Conservation (phyloP, 352 stramenopile genomes). For the Plasmopara muralis region DNA sequence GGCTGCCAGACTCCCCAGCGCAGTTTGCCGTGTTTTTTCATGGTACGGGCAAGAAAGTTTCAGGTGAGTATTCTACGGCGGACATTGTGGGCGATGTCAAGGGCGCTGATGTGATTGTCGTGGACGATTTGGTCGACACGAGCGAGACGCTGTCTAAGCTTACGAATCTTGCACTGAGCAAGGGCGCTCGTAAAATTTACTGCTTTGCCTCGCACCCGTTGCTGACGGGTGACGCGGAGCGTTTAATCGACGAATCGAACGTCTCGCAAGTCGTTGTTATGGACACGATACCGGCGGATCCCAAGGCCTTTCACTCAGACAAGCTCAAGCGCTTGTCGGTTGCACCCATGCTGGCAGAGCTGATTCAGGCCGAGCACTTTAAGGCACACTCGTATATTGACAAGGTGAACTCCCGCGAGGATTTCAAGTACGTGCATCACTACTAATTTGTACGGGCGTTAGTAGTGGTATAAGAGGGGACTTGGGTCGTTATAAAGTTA, state of each 20-base stretch:
- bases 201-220: constrained; percentile 88
- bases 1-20: constrained; percentile 71
- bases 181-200: constrained; percentile 84
- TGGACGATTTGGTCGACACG: constrained; percentile 90
- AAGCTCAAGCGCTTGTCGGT: constrained; percentile 88
- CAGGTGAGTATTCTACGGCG: constrained; percentile 50
- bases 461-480: constrained; percentile 1
- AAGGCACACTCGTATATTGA: constrained; percentile 88
- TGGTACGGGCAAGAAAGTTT: constrained; percentile 42
- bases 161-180: constrained; percentile 72
- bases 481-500: too few relatives aligned
- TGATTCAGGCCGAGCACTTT: constrained; percentile 89
- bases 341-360: constrained; percentile 82
- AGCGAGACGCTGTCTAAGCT: constrained; percentile 75
- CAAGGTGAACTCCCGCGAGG: constrained; percentile 72
- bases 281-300: constrained; percentile 79
- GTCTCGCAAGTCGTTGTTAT: constrained; percentile 86
- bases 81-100: constrained; percentile 88
- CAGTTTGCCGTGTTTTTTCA: constrained; percentile 83
- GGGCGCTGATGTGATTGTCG: constrained; percentile 86
- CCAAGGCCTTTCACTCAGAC: constrained; percentile 51
- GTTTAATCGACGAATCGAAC: constrained; percentile 75
- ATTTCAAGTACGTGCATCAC: constrained; percentile 84
- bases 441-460: constrained; percentile 30
- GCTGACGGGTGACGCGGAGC: constrained; percentile 81